phyloP scores from a whole-genome alignment of 306 rosid species.

The Pachyrhizus erosus region DNA sequence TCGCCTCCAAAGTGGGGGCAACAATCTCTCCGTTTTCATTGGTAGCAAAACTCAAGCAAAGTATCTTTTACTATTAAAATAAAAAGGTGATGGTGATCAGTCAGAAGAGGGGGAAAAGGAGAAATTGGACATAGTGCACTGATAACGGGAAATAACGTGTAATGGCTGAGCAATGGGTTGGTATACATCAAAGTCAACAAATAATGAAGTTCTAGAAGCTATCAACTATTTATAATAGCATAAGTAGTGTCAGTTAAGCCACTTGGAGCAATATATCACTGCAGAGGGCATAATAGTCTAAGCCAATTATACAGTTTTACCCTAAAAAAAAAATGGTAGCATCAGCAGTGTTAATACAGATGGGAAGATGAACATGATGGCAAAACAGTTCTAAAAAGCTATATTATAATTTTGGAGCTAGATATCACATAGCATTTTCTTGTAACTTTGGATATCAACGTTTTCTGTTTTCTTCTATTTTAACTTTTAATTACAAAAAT shows the following conservation, averaged over 20 bases:
- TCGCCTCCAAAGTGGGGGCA: neutral
- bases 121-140: neutral
- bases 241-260: neutral
- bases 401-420: neutral
- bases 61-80: conserved; percentile 26
- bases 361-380: neutral
- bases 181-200: neutral
- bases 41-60: conserved; percentile 1
- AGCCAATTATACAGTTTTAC: too few species aligned
- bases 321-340: too few species aligned
- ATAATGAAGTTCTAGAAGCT: neutral
- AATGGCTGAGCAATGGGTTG: neutral
- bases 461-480: neutral
- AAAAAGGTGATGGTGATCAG: neutral
- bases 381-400: neutral
- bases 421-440: neutral
- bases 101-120: neutral
- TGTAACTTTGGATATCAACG: too few species aligned
- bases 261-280: neutral
- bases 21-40: neutral
- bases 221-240: neutral
- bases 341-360: neutral
- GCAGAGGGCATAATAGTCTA: conserved; percentile 13
- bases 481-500: neutral
- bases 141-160: neutral